These are phyloP conservation scores for Corylus americana DNA, from an alignment of 306 rosid species.

Conservation along the genomic window DNA sequence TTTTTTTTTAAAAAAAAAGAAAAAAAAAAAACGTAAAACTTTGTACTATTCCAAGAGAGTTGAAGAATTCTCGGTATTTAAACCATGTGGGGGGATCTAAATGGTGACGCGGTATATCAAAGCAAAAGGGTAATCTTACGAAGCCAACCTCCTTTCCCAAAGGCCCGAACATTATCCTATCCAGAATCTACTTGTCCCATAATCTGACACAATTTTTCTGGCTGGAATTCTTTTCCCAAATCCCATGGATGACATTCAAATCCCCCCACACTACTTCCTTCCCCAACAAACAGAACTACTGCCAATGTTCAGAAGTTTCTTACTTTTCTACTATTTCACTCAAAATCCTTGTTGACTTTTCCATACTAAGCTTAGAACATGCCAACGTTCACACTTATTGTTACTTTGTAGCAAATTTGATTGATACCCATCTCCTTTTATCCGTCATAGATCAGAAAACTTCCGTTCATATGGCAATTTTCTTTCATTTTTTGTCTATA, in stretches of 20 bases:
- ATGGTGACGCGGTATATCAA: background rate
- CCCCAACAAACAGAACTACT: slow-evolving; percentile 20
- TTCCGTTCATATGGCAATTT: slow-evolving; percentile 31
- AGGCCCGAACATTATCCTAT: slow-evolving; percentile 64
- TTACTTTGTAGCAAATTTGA: slow-evolving; percentile 13
- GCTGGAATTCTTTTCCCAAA: slow-evolving; percentile 38
- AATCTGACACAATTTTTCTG: slow-evolving; percentile 31
- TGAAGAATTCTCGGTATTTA: no score
- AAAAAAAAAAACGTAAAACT: no score
- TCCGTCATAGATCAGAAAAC: slow-evolving; percentile 14
- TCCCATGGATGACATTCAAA: slow-evolving; percentile 63
- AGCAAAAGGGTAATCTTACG: slow-evolving; percentile 22
- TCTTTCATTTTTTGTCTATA: slow-evolving; percentile 23
- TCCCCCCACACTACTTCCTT: slow-evolving; percentile 19
- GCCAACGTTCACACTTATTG: background rate
- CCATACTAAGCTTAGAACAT: slow-evolving; percentile 7
- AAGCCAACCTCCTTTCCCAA: slow-evolving; percentile 23
- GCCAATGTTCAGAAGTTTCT: slow-evolving; percentile 20
- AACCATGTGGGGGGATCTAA: background rate
- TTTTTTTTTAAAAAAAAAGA: no score
- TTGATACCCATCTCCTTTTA: slow-evolving; percentile 7
- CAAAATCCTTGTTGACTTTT: slow-evolving; percentile 9
- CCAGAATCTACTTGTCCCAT: slow-evolving; percentile 57
- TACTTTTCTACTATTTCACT: background rate
- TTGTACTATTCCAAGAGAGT: no score